Evolutionary conservation across 2,329 filamentous ascomycete species (phyloP).

Genomic region (Neofusicoccum kwambonambiense): DNA sequence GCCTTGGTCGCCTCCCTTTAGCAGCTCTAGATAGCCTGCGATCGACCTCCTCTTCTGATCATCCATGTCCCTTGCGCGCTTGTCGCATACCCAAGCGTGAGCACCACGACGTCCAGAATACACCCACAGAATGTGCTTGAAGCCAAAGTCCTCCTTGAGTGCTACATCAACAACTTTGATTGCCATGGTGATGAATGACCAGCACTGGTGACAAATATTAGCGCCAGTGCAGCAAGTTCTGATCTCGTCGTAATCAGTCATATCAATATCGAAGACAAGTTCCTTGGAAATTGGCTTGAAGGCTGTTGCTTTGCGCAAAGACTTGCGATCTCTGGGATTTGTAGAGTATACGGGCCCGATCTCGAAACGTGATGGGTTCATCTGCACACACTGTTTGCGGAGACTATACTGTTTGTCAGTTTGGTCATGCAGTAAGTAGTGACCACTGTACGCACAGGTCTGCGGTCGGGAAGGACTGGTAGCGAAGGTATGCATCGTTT

Average conservation of each 20-base stretch:
- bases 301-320: conserved; percentile 71
- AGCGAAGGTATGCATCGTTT: conserved; percentile 88
- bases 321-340: conserved; percentile 91
- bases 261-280: conserved; percentile 97
- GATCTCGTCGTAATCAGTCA: conserved; percentile 98
- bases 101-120: conserved; percentile 95
- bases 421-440: neutral
- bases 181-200: conserved; percentile 97
- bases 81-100: conserved; percentile 98
- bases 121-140: conserved; percentile 96
- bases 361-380: conserved; percentile 92
- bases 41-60: conserved; percentile 83
- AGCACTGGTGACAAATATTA: conserved; percentile 91
- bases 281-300: conserved; percentile 91
- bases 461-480: conserved; percentile 73
- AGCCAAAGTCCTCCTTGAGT: conserved; percentile 90
- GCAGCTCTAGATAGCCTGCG: conserved; percentile 83
- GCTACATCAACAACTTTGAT: conserved; percentile 90
- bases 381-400: conserved; percentile 83
- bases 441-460: conserved; percentile 51
- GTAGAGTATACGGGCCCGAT: conserved; percentile 96
- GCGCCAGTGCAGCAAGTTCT: conserved; percentile 92
- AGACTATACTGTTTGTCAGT: conserved; percentile 51
- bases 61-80: conserved; percentile 77
- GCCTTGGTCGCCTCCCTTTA: conserved; percentile 81